Conservation (phyloP, 768 basidiomycete species). For the Dendrothele bispora region DNA sequence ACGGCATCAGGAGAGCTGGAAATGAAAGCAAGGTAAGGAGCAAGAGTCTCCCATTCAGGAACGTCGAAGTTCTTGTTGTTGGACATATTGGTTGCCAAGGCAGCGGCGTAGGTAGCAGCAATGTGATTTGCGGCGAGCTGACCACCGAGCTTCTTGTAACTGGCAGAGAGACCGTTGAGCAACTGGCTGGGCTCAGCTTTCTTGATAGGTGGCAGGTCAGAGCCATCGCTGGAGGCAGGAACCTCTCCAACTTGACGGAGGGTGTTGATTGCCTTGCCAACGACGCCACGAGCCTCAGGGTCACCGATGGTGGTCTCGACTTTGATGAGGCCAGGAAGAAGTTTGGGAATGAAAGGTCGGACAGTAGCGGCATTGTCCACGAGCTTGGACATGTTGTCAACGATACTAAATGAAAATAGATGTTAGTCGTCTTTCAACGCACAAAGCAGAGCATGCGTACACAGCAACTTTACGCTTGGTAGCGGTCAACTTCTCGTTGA, state of each 20-base stretch:
- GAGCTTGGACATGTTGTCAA: slow-evolving; percentile 98
- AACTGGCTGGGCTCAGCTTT: slow-evolving; percentile 69
- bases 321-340: slow-evolving; percentile 95
- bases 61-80: slow-evolving; percentile 92
- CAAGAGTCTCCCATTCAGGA: slow-evolving; percentile 81
- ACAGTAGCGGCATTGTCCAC: slow-evolving; percentile 94
- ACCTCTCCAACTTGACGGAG: slow-evolving; percentile 95
- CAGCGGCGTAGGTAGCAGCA: slow-evolving; percentile 67
- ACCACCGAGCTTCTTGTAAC: slow-evolving; percentile 85
- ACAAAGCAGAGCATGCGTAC: slow-evolving; percentile 44
- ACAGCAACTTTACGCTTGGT: slow-evolving; percentile 98
- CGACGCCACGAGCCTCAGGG: slow-evolving; percentile 94
- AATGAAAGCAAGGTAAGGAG: slow-evolving; percentile 73
- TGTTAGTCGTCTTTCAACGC: slow-evolving; percentile 16
- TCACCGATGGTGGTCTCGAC: slow-evolving; percentile 93
- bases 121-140: slow-evolving; percentile 58
- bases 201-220: slow-evolving; percentile 86
- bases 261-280: slow-evolving; percentile 89
- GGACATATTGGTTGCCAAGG: slow-evolving; percentile 83
- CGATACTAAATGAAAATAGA: slow-evolving; percentile 54
- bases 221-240: slow-evolving; percentile 80
- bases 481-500: slow-evolving; percentile 91
- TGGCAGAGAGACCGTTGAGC: slow-evolving; percentile 60
- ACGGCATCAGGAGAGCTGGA: slow-evolving; percentile 63
- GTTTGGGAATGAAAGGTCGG: slow-evolving; percentile 94